Evolutionary conservation across 2,329 filamentous ascomycete species (phyloP), one percentile per base, ranked within the genome.

Genomic region (Colletotrichum phormii): DNA sequence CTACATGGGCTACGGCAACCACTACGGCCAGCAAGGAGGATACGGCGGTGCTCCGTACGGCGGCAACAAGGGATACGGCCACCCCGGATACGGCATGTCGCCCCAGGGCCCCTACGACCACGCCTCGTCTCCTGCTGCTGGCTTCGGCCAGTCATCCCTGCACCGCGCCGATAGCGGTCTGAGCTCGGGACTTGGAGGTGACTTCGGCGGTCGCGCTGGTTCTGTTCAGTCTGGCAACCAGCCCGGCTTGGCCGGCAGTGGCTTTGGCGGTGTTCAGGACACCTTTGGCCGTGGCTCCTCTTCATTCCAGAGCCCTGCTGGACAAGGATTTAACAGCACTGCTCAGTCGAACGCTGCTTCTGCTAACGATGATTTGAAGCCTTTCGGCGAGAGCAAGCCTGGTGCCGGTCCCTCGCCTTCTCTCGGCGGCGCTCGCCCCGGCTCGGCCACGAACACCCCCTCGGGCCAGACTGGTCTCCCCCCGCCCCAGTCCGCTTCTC

Each of bases 51-150:
- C 80, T 5, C 88, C 89, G 2, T 91, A 90, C 75, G 84, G 86
- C 74, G 84, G 86, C 74, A 91, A 90, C 74, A 91, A 90, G 84
- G 86, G 82, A 46, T 91, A 91, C 75, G 86, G 85, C 64, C 87
- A 89, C 78, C 88, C 87, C 54, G 37, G 37, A 42, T 91, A 90
- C 72, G 87, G 86, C 61, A 86, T 90, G 79, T 86, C 87, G 2
- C 87, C 87, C 35, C 88, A 89, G 75, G 86, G 84, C 1, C 88
- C 88, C 11, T 90, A 90, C 71, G 88, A 89, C 58, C 89, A 90
- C 75, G 80, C 79, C 59, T 87, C 87, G 13, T 89, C 88, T 4
- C 86, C 88, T n/a, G 87, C 84, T 54, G 84, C 78, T 2, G 84
- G 86, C 8, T 91, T 90, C 75, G 86, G 84, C 11, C 88, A 89